A percentile compares a stretch with the other conserved stretches of the same genome.
These are phyloP conservation scores for Priceomyces melissophilus DNA, from an alignment of 805 yeast genomes.

Conservation along the genomic window DNA sequence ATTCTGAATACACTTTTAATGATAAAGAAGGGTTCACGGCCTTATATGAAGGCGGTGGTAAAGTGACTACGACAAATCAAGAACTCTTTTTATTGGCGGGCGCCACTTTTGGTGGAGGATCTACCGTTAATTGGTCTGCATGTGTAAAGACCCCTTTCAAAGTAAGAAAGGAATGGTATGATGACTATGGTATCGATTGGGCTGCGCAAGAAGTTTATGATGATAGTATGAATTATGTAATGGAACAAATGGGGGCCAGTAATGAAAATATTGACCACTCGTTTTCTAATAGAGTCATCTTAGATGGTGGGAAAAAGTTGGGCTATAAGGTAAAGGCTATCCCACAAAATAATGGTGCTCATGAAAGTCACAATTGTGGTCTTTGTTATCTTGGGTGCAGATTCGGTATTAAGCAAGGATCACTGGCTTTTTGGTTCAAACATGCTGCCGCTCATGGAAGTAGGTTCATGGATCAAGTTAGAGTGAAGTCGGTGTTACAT, in stretches of 20 bases:
- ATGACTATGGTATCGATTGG: conserved; percentile 43
- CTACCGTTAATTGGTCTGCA: conserved; percentile 59
- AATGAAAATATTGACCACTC: conserved; percentile 41
- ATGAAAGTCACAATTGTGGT: conserved; percentile 44
- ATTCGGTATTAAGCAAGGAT: conserved; percentile 51
- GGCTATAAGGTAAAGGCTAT: conserved; percentile 41
- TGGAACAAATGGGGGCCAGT: conserved; percentile 47
- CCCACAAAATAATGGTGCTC: conserved; percentile 47
- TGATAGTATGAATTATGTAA: conserved; percentile 43
- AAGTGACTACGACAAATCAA: conserved; percentile 29
- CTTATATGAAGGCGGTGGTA: conserved; percentile 41
- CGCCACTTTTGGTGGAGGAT: conserved; percentile 55
- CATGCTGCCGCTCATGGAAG: conserved; percentile 46
- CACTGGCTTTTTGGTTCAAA: conserved; percentile 47
- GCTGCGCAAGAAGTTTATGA: conserved; percentile 43
- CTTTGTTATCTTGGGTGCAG: conserved; percentile 49
- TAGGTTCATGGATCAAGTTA: conserved; percentile 43
- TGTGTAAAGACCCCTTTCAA: conserved; percentile 46
- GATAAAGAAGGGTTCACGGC: conserved; percentile 34
- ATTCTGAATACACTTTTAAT: conserved; percentile 30
- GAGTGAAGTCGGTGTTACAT: conserved; percentile 37
- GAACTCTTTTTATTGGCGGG: conserved; percentile 45
- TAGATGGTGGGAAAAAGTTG: conserved; percentile 43
- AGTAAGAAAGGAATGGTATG: conserved; percentile 52
- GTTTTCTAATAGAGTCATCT: conserved; percentile 37